Percentiles rank a stretch among this genome's conserved stretches.
These are phyloP conservation scores for Cucumis hystrix DNA, from an alignment of 306 rosid species.

Conservation along the genomic window DNA sequence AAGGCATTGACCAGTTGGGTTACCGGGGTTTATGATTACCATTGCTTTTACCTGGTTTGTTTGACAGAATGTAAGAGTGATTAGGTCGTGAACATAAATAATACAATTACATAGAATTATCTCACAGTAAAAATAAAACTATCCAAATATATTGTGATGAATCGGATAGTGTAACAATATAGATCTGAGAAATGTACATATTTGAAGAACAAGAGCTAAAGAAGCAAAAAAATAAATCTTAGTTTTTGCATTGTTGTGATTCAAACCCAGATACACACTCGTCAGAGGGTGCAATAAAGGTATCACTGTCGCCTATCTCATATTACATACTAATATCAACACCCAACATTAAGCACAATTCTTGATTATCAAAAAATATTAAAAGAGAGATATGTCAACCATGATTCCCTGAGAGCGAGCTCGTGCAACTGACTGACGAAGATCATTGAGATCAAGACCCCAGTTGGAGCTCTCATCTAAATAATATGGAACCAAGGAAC, in stretches of 20 bases:
- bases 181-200: background rate
- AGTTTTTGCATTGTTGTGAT: background rate
- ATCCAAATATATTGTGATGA: background rate
- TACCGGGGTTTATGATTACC: constrained; percentile 98
- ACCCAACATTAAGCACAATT: background rate
- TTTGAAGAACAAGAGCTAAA: background rate
- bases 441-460: constrained; percentile 82
- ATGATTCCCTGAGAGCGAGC: constrained; percentile 78
- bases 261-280: background rate
- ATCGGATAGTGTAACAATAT: background rate
- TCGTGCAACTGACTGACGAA: constrained; percentile 45
- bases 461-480: constrained; percentile 94
- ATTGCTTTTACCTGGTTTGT: constrained; percentile 68
- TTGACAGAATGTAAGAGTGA: background rate
- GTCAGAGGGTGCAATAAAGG: background rate
- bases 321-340: background rate
- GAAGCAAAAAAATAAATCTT: background rate
- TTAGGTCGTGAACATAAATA: background rate
- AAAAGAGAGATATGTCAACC: constrained; percentile 31
- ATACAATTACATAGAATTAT: background rate
- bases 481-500: constrained; percentile 90
- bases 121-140: background rate
- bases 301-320: background rate
- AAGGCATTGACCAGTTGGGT: constrained; percentile 95
- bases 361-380: background rate